Percentiles rank a stretch among this genome's conserved stretches.
Evolutionary conservation across 2,329 filamentous ascomycete species (phyloP).

Genomic region (Pseudogymnoascus sp.): DNA sequence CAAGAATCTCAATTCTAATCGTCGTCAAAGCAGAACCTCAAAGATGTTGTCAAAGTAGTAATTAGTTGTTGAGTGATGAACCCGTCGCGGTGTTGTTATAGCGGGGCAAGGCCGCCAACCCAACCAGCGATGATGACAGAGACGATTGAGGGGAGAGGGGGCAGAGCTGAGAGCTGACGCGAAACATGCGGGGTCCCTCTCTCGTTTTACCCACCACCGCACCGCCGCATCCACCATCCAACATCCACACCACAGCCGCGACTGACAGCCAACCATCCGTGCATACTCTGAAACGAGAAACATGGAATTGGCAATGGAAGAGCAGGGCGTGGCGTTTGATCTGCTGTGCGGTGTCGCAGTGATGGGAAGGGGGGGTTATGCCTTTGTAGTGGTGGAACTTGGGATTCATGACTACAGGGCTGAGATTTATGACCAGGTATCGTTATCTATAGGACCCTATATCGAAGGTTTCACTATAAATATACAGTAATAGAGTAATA

Average conservation of each 20-base stretch:
- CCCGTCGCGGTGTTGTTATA: not conserved
- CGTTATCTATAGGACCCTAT: not conserved
- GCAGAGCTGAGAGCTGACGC: not conserved
- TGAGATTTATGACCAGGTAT: not conserved
- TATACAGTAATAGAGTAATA: not conserved
- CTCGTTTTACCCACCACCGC: not conserved
- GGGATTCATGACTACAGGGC: not conserved
- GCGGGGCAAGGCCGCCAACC: not conserved
- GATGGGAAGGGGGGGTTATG: not conserved
- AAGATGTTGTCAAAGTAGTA: not conserved
- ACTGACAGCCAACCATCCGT: not conserved
- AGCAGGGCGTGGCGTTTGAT: not conserved
- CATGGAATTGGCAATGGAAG: not conserved
- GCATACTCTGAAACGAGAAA: slow-evolving; percentile 8
- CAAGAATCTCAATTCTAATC: not conserved
- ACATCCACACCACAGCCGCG: not conserved
- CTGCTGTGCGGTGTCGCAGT: not conserved
- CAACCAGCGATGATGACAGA: slow-evolving; percentile 4
- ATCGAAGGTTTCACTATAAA: not conserved
- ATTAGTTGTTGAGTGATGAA: not conserved
- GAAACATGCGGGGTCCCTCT: not conserved
- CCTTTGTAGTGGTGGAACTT: not conserved
- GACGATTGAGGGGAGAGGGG: not conserved
- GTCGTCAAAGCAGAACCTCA: not conserved
- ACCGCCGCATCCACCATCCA: not conserved